Evolutionary conservation across 805 yeast species (phyloP).

Genomic region (Nakazawaea laoshanensis): DNA sequence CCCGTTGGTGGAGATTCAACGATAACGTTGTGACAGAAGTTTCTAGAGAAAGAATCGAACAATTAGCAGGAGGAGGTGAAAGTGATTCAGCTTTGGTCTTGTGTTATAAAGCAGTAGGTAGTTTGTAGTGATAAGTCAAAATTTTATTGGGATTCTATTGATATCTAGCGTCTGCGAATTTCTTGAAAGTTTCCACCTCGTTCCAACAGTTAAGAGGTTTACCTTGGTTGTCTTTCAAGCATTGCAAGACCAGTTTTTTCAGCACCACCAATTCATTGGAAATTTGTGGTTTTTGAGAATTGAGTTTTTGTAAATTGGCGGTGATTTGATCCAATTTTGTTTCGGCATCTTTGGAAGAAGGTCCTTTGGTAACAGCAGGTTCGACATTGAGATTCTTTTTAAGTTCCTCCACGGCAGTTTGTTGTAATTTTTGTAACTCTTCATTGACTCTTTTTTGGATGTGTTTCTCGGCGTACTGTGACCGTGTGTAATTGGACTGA

Average conservation of each 20-base stretch:
- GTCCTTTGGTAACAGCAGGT: conserved; percentile 19
- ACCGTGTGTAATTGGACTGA: conserved; percentile 56
- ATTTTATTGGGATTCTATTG: not conserved
- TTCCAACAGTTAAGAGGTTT: conserved; percentile 78
- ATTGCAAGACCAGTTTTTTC: conserved; percentile 42
- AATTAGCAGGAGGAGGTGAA: conserved; percentile 95
- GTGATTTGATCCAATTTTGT: conserved; percentile 26
- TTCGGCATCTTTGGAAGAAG: conserved; percentile 19
- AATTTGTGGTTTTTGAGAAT: conserved; percentile 18
- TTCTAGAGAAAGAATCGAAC: conserved; percentile 74
- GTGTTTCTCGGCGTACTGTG: conserved; percentile 58
- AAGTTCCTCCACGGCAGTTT: conserved; percentile 41
- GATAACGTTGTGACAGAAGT: conserved; percentile 82
- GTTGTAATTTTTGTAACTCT: conserved; percentile 46
- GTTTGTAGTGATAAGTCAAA: conserved; percentile 29
- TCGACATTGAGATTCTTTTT: conserved; percentile 35
- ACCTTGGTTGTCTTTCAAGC: conserved; percentile 55
- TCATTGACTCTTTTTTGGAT: conserved; percentile 57
- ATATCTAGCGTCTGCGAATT: conserved; percentile 37
- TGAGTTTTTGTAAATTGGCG: conserved; percentile 23
- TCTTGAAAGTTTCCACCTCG: conserved; percentile 63
- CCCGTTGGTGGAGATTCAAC: conserved; percentile 90
- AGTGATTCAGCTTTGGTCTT: conserved; percentile 90
- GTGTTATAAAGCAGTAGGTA: conserved; percentile 80
- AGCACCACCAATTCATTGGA: conserved; percentile 33